Conservation (phyloP, 169 alveolate genomes). For the Ichthyophthirius multifiliis region DNA sequence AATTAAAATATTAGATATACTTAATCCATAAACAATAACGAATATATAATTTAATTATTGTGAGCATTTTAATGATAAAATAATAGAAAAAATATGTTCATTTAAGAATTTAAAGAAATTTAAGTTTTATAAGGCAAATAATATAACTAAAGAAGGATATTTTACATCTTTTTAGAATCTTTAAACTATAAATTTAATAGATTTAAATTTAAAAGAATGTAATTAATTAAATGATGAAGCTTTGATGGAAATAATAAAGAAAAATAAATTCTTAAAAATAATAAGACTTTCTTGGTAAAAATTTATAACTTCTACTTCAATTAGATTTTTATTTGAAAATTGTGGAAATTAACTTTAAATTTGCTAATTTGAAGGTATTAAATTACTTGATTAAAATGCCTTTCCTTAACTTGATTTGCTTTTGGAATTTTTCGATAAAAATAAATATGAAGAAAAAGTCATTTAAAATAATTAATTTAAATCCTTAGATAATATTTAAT, state of each 20-base stretch:
- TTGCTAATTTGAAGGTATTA: neutral
- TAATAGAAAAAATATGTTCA: neutral
- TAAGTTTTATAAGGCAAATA: neutral
- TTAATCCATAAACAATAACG: neutral
- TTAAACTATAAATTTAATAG: neutral
- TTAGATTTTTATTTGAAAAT: neutral
- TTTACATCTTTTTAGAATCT: neutral
- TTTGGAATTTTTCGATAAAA: neutral
- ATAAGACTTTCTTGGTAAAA: neutral
- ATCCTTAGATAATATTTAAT: neutral
- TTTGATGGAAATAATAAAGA: neutral
- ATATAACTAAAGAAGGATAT: neutral
- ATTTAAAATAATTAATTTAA: neutral
- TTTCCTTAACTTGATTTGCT: neutral
- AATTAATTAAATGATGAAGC: neutral
- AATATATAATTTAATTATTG: neutral
- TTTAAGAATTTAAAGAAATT: neutral
- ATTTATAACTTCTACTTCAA: neutral
- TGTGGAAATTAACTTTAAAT: neutral
- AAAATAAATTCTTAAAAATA: neutral
- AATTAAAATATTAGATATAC: neutral
- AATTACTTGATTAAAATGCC: neutral
- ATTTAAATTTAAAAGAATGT: conserved; percentile 5
- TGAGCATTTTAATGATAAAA: neutral
- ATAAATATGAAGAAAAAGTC: neutral